These are phyloP conservation scores for Raffaelea ambrosiae DNA, from an alignment of 2,329 filamentous ascomycete genomes.

Conservation along the genomic window DNA sequence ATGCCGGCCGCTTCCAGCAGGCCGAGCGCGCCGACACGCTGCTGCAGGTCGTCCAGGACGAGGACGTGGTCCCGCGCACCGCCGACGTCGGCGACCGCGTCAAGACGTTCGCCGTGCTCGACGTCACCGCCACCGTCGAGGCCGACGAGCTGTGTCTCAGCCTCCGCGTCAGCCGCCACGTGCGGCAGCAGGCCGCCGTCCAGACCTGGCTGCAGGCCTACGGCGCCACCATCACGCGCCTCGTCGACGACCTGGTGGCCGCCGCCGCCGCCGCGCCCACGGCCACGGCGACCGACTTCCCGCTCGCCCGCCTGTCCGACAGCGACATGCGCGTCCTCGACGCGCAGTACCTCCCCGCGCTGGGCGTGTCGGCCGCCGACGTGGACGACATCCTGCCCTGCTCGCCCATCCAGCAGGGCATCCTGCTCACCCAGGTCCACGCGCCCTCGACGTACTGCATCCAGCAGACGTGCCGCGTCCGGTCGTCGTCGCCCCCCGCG, in stretches of 20 bases:
- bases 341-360: not conserved
- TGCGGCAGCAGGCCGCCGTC: slow-evolving; percentile 33
- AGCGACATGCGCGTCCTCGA: not conserved
- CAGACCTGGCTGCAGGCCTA: slow-evolving; percentile 37
- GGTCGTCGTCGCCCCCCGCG: no score
- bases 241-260: slow-evolving; percentile 18
- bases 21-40: slow-evolving; percentile 38
- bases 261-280: not conserved
- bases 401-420: not conserved
- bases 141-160: slow-evolving; percentile 35
- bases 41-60: slow-evolving; percentile 32
- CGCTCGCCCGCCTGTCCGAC: not conserved
- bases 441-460: not conserved
- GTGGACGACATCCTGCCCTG: not conserved
- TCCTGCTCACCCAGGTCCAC: not conserved
- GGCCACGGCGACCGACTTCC: no score
- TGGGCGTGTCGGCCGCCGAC: not conserved
- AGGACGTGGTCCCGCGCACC: slow-evolving; percentile 26
- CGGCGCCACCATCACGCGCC: slow-evolving; percentile 22
- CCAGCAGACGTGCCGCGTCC: not conserved
- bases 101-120: slow-evolving; percentile 41
- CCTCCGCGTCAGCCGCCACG: slow-evolving; percentile 33
- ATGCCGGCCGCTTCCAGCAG: slow-evolving; percentile 40
- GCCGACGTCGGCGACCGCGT: slow-evolving; percentile 36
- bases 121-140: slow-evolving; percentile 39